Evolutionary conservation across 2,329 filamentous ascomycete genomes (phyloP).

Genomic region (Neofusicoccum laricinum): DNA sequence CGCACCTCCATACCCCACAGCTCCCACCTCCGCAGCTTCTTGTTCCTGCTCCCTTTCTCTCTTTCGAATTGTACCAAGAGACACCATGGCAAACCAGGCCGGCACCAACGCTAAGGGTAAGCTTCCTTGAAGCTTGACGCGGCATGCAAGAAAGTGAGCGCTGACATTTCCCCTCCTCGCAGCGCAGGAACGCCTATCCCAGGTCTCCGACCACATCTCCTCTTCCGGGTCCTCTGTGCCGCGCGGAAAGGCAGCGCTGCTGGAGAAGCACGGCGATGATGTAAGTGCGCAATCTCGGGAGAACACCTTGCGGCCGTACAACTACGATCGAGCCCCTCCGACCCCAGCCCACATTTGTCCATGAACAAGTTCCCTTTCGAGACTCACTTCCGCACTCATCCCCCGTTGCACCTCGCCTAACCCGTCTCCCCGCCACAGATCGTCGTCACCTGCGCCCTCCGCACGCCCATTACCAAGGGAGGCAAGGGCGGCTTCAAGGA

Average conservation of each 20-base stretch:
- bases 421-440: constrained; percentile 44
- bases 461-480: constrained; percentile 88
- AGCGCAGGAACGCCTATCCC: constrained; percentile 59
- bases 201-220: constrained; percentile 57
- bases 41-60: background rate
- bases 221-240: constrained; percentile 35
- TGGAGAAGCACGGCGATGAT: constrained; percentile 59
- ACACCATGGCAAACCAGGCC: constrained; percentile 37
- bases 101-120: constrained; percentile 24
- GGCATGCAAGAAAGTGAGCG: background rate
- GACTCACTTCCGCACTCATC: too few species aligned
- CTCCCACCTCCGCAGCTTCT: constrained; percentile 13
- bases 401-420: too few species aligned
- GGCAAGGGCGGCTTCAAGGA: constrained; percentile 96
- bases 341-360: too few species aligned
- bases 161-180: background rate
- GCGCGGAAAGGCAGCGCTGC: constrained; percentile 41
- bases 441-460: constrained; percentile 88
- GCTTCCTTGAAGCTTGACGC: background rate
- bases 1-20: background rate
- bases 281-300: constrained; percentile 26
- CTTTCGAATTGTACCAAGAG: background rate
- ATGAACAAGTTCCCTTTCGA: too few species aligned
- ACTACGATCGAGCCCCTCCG: too few species aligned
- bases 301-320: too few species aligned